Conservation (phyloP, 352 stramenopile species). For the Blastocystis hominis region DNA sequence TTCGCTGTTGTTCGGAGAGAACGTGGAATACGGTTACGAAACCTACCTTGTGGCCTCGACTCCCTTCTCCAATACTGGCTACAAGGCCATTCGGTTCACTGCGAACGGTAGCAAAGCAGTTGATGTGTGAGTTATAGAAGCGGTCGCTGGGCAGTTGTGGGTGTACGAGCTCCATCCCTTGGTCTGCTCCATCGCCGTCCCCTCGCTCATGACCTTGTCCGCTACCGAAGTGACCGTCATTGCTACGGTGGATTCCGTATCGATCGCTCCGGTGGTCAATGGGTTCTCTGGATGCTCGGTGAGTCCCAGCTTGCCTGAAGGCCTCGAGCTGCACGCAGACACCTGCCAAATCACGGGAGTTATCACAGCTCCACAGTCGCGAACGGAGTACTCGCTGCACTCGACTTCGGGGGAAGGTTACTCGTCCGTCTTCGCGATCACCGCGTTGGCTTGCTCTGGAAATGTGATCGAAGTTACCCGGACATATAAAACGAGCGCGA, state of each 20-base stretch:
- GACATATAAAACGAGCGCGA: slow-evolving; percentile 5
- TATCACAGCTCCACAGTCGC: background rate
- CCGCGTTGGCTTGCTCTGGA: background rate
- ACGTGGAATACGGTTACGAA: background rate
- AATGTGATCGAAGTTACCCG: background rate
- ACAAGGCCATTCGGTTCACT: background rate
- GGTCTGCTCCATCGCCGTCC: background rate
- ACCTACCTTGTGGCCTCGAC: background rate
- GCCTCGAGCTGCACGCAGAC: background rate
- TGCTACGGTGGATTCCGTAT: background rate
- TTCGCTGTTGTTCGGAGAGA: background rate
- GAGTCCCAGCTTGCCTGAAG: background rate
- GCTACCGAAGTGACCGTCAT: background rate
- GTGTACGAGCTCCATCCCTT: background rate
- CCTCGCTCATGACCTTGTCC: background rate
- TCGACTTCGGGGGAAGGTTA: background rate
- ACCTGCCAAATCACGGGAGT: slow-evolving; percentile 28
- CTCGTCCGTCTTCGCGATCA: background rate
- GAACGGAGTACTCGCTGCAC: background rate
- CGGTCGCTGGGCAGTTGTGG: background rate
- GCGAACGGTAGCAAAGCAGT: background rate
- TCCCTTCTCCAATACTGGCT: background rate
- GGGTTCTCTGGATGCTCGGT: slow-evolving; percentile 7
- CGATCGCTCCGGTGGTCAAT: background rate
- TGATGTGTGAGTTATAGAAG: background rate